Percentiles rank a stretch among this genome's conserved stretches.
Evolutionary conservation across 495 filamentous ascomycete genomes (phyloP).

Genomic region (Podospora pseudopauciseta): DNA sequence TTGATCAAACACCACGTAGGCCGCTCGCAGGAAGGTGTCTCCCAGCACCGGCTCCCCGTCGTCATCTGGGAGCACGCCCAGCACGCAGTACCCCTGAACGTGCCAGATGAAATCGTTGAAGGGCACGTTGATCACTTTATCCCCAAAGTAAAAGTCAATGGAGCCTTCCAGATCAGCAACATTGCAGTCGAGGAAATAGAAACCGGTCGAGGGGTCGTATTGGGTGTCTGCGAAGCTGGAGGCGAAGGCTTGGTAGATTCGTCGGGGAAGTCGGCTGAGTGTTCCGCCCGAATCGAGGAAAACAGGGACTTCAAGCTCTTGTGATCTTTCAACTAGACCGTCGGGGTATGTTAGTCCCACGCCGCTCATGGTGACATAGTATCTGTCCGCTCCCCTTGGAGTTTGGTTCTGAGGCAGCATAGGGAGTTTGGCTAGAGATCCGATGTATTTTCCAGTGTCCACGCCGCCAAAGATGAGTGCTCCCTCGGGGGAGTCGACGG

Average conservation of each 20-base stretch:
- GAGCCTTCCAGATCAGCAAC: constrained; percentile 47
- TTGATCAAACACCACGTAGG: constrained; percentile 37
- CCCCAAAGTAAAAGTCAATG: constrained; percentile 58
- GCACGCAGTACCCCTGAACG: constrained; percentile 23
- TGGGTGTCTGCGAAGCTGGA: constrained; percentile 21
- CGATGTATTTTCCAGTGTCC: constrained; percentile 64
- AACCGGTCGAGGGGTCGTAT: constrained; percentile 31
- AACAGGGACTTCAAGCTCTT: constrained; percentile 24
- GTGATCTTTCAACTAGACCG: constrained; percentile 18
- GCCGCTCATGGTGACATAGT: constrained; percentile 28
- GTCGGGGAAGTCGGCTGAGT: constrained; percentile 23
- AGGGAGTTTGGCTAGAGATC: constrained; percentile 48
- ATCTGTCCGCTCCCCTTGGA: constrained; percentile 28
- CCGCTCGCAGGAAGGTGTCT: constrained; percentile 33
- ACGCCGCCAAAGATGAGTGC: constrained; percentile 77
- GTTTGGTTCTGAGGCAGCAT: constrained; percentile 40
- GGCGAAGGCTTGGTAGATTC: constrained; percentile 30
- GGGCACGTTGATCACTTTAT: constrained; percentile 54
- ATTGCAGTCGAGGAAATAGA: constrained; percentile 58
- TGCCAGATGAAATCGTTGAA: constrained; percentile 59
- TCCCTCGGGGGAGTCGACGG: constrained; percentile 48
- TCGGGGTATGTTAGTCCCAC: constrained; percentile 28
- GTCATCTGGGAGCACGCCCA: constrained; percentile 23
- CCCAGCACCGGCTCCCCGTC: constrained; percentile 30
- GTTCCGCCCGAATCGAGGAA: constrained; percentile 35